A percentile compares a stretch with the other conserved stretches of the same genome.
These are phyloP conservation scores for Lactarius deliciosus DNA, from an alignment of 768 basidiomycete genomes.

Conservation along the genomic window DNA sequence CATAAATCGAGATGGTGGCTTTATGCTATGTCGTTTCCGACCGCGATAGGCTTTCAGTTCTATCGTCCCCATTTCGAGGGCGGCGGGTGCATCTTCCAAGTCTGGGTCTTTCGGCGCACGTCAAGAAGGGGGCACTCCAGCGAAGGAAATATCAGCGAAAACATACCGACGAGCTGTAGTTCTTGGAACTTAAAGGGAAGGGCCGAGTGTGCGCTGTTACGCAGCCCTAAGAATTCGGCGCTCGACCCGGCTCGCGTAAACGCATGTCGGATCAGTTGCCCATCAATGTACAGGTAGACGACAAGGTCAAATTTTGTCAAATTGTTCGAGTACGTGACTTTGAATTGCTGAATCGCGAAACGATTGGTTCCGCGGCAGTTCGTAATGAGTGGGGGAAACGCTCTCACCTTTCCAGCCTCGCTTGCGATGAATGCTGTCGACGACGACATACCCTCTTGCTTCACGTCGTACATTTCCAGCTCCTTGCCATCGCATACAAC, in stretches of 20 bases:
- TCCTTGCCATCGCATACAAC: conserved; percentile 13
- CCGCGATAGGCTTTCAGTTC: conserved; percentile 19
- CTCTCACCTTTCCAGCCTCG: conserved; percentile 19
- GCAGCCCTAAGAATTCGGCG: neutral
- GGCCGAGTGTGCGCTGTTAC: neutral
- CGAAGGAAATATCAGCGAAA: no score
- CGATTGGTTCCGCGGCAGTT: neutral
- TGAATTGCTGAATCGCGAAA: conserved; percentile 11
- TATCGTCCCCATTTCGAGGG: conserved; percentile 19
- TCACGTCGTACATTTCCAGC: conserved; percentile 2
- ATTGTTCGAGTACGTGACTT: neutral
- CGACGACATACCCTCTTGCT: neutral
- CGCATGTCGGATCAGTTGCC: neutral
- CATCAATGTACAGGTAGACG: conserved; percentile 7
- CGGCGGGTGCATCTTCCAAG: conserved; percentile 14
- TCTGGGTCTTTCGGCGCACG: conserved; percentile 12
- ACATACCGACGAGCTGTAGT: conserved; percentile 22
- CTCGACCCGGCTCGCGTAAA: neutral
- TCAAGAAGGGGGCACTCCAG: neutral
- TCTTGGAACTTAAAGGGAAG: conserved; percentile 23
- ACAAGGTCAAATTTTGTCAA: neutral
- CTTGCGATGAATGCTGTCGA: conserved; percentile 14
- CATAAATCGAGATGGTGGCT: no score
- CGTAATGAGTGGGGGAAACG: neutral
- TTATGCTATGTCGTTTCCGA: neutral